Evolutionary conservation across 1,284 basidiomycete genomes (phyloP).

Genomic region (Cryptococcus sp.): DNA sequence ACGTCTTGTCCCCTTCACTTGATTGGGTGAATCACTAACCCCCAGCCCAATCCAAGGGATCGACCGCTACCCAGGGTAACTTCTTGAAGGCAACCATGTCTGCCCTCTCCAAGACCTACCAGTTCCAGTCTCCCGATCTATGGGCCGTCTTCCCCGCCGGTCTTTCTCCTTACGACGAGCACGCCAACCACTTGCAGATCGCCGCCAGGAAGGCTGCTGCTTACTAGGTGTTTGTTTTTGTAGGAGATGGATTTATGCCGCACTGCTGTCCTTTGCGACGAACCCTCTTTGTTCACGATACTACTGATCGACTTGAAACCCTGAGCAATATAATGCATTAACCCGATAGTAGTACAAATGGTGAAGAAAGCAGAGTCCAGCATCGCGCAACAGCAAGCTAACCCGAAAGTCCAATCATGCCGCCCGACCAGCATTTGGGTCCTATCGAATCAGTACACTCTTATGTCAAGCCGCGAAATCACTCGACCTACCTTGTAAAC

Average conservation of each 20-base stretch:
- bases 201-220: slow-evolving; percentile 69
- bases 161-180: slow-evolving; percentile 88
- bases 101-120: slow-evolving; percentile 95
- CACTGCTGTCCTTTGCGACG: too few species aligned
- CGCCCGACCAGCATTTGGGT: slow-evolving; percentile 41
- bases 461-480: neutral
- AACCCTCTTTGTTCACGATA: too few species aligned
- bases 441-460: slow-evolving; percentile 10
- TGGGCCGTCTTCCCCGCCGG: slow-evolving; percentile 84
- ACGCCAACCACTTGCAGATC: slow-evolving; percentile 83
- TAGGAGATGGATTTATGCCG: too few species aligned
- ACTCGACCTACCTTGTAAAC: slow-evolving; percentile 46
- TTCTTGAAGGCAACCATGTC: slow-evolving; percentile 99
- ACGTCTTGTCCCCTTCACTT: slow-evolving; percentile 7
- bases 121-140: slow-evolving; percentile 93
- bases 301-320: too few species aligned
- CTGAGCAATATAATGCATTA: too few species aligned
- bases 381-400: too few species aligned
- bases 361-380: too few species aligned
- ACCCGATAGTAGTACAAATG: too few species aligned
- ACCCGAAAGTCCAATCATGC: slow-evolving; percentile 18
- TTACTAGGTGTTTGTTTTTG: slow-evolving; percentile 56
- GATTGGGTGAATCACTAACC: slow-evolving; percentile 10
- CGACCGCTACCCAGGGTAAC: slow-evolving; percentile 99
- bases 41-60: slow-evolving; percentile 89